Percentiles rank a stretch among this genome's conserved stretches.
Conservation (phyloP, 352 stramenopile species). For the Pseudoperonospora humuli region DNA sequence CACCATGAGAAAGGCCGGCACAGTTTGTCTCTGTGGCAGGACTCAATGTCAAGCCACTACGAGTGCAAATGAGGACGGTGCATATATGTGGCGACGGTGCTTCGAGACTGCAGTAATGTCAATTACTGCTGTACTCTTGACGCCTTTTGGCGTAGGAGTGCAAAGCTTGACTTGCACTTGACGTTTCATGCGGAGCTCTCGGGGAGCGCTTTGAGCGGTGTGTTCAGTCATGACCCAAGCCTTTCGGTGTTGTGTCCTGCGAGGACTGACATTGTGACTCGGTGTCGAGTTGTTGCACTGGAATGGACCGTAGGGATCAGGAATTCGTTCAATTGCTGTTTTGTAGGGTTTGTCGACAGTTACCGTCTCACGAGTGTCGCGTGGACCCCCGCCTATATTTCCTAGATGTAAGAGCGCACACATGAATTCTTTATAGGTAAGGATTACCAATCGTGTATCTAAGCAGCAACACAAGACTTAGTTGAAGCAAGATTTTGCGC, state of each 20-base stretch:
- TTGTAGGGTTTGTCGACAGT: too few species aligned
- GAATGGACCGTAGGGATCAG: too few species aligned
- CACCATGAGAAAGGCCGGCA: slow-evolving; percentile 13
- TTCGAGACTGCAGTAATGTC: slow-evolving; percentile 18
- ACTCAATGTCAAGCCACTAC: slow-evolving; percentile 5
- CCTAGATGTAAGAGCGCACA: too few species aligned
- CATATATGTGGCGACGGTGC: slow-evolving; percentile 16
- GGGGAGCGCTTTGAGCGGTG: not conserved
- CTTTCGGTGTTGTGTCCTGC: slow-evolving; percentile 4
- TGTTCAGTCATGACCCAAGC: slow-evolving; percentile 17
- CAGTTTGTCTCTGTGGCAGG: slow-evolving; percentile 11
- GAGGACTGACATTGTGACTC: slow-evolving; percentile 1
- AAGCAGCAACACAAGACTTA: not conserved
- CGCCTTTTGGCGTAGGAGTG: slow-evolving; percentile 11
- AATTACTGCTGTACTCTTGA: slow-evolving; percentile 28
- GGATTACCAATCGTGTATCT: too few species aligned
- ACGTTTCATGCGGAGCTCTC: slow-evolving; percentile 7
- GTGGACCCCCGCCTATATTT: too few species aligned
- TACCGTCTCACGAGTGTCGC: too few species aligned
- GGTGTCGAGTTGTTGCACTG: slow-evolving; percentile 1
- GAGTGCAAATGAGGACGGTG: slow-evolving; percentile 18
- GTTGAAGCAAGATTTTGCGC: not conserved
- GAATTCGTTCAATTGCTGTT: too few species aligned
- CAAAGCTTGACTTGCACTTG: slow-evolving; percentile 11
- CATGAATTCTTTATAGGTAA: too few species aligned